Base-by-base conservation (phyloP, 2,329 filamentous ascomycete species). In the Fusarium concolor region DNA sequence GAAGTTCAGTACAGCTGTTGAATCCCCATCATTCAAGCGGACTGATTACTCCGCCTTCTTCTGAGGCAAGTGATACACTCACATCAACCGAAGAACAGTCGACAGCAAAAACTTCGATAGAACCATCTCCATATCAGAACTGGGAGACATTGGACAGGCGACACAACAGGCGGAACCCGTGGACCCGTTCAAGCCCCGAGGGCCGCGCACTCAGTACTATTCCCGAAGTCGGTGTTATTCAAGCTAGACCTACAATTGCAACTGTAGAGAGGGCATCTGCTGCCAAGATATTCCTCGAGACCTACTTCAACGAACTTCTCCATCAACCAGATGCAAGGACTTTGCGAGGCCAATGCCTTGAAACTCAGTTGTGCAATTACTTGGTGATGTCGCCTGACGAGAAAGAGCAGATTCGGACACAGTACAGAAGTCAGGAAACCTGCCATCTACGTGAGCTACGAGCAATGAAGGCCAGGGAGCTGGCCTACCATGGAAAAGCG, bases 261-360 rank as follows among this genome's bases (percentile, higher is more conserved):
- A 97, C 94, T 0, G 90, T 93, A 1, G 95, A 98, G 79, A 89
- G 87, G 62, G 87, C 90, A 4, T 89, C 93, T 0, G 90, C 92
- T 1, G 91, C 93, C 42, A 97, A 97, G 77, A 88, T 96, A 20
- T 96, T 89, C 72, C 85, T 98, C 11, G 96, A 98, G 77, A 93
- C 89, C 0, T 88, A 94, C 72, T 97, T 92, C 81, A 90, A 94
- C 71, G 82, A 88, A n/a, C 77, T 93, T 10, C 82, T 93, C 4
- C 82, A 82, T 26, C 81, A 81, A 4, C 80, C 83, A 3, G 70
- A 74, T 11, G 45, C 73, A 11, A 76, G 80, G 6, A 68, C 56
- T n/a, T 53, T 71, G 39, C 76, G 79, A 12, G 70, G 67, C 5
- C 76, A 78, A 56, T 76, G 76, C 41, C 73, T 82, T 15, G 79